Evolutionary conservation across 2,329 filamentous ascomycete genomes (phyloP).

Genomic region (Lithohypha guttulata): DNA sequence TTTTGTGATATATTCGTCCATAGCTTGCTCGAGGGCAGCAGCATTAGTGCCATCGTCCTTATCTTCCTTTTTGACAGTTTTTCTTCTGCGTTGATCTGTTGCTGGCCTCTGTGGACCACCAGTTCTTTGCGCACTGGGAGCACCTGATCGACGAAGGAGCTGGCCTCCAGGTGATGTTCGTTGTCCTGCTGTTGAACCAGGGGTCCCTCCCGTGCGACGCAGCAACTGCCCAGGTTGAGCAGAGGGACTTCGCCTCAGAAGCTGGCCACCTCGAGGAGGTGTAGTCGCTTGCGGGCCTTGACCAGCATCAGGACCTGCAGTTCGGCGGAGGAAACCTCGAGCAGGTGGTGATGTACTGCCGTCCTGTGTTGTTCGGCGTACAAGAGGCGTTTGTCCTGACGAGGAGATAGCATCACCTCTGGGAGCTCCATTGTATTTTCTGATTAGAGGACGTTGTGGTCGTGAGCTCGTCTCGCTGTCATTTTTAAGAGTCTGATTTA

Average conservation of each 20-base stretch:
- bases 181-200: too few species aligned
- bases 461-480: too few species aligned
- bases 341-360: too few species aligned
- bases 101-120: neutral
- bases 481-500: too few species aligned
- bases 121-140: neutral
- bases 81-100: neutral
- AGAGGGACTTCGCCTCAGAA: neutral
- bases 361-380: neutral
- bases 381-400: constrained; percentile 1
- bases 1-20: constrained; percentile 13
- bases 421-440: too few species aligned
- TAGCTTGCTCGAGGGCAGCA: neutral
- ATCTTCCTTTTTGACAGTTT: neutral
- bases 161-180: too few species aligned
- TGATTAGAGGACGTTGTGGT: too few species aligned
- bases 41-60: constrained; percentile 2
- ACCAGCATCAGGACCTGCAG: neutral
- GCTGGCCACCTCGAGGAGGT: neutral
- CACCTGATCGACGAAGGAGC: constrained; percentile 4
- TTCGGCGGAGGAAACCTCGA: constrained; percentile 1
- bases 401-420: too few species aligned
- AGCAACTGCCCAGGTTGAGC: neutral
- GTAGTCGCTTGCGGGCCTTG: neutral
- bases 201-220: neutral